Evolutionary conservation across 805 yeast species (phyloP), one percentile per base, ranked within the genome.

Genomic region (Starmerella scarabaei): DNA sequence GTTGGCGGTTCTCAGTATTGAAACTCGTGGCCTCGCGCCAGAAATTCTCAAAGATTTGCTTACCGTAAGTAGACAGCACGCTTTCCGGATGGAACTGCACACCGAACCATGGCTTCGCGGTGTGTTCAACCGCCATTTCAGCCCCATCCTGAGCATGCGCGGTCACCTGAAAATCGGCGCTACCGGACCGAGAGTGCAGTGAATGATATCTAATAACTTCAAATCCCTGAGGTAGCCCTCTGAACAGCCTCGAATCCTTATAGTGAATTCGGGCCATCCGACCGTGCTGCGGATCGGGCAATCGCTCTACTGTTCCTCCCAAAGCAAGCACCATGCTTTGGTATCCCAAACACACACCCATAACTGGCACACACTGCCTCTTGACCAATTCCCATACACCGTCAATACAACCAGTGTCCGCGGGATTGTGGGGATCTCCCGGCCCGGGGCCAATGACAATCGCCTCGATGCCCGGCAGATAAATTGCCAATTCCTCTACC

Each of bases 11-110:
- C 11, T 26, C 33, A 2, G 19, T 16, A 40, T 68, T 66, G 55
- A 56, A 65, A 3, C 48, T 39, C 3, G 40, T 33, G 3, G 80
- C 75, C 14, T 71, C 43, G 0, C 33, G 23, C 67, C 78, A 73
- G 55, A 88, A 88, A 54, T 80, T 81, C 8, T 51, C 47, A 3
- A 86, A 58, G 37, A 91, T 56, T 9, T 56, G 52, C 2, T 54
- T 66, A 2, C 98, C 98, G 35, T 62, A 51, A 12, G 67, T 63
- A 0, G 96, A 84, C 51, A 94, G 83, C 30, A 88, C 74, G 1
- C 95, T 84, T 54, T 91, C 99, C 0, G 98, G 98, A 54, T 91
- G 99, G 54, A 86, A 93, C 54, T 91, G 99, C 2, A 91, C 96
- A 0, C 94, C 98, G 57, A 67, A 88, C 63, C 80, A 80, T 0